Conservation (phyloP, 129 eudicot genomes). For the Cynara cardunculus region DNA sequence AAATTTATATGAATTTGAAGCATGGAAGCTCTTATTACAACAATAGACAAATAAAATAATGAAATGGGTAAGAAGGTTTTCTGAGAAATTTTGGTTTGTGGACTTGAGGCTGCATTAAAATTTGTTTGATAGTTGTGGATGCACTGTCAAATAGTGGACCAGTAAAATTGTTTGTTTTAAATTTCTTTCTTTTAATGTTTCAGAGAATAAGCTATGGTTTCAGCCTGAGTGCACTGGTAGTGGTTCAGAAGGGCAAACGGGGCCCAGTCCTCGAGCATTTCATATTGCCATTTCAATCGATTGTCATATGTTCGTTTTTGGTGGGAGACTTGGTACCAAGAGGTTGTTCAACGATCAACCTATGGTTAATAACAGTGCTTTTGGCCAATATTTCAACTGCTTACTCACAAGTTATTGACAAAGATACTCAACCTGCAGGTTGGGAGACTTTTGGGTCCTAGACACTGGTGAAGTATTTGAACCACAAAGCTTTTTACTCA, state of each 20-base stretch:
- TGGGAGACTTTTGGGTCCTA: constrained; percentile 99
- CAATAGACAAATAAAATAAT: neutral
- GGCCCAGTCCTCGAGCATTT: constrained; percentile 92
- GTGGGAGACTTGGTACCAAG: constrained; percentile 84
- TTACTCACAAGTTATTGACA: constrained; percentile 15
- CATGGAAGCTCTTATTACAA: neutral
- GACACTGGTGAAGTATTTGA: constrained; percentile 70
- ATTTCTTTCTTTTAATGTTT: neutral
- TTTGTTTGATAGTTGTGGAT: neutral
- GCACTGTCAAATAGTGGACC: neutral
- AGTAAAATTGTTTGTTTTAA: constrained; percentile 5
- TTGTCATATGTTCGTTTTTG: constrained; percentile 93
- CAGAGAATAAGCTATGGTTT: constrained; percentile 88
- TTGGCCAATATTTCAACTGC: neutral
- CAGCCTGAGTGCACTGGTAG: constrained; percentile 90
- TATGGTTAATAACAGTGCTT: neutral
- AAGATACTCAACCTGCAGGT: constrained; percentile 44
- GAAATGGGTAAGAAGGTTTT: neutral
- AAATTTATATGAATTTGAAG: neutral
- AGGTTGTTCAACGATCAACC: constrained; percentile 43
- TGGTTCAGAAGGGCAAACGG: constrained; percentile 77
- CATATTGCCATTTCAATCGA: constrained; percentile 90
- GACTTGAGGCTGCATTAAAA: neutral
- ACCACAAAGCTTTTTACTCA: constrained; percentile 2
- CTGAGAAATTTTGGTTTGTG: neutral